Percentiles rank a stretch among this genome's conserved stretches.
Evolutionary conservation across 108 stramenopile genomes (phyloP).

Genomic region (Skeletonema grethae): DNA sequence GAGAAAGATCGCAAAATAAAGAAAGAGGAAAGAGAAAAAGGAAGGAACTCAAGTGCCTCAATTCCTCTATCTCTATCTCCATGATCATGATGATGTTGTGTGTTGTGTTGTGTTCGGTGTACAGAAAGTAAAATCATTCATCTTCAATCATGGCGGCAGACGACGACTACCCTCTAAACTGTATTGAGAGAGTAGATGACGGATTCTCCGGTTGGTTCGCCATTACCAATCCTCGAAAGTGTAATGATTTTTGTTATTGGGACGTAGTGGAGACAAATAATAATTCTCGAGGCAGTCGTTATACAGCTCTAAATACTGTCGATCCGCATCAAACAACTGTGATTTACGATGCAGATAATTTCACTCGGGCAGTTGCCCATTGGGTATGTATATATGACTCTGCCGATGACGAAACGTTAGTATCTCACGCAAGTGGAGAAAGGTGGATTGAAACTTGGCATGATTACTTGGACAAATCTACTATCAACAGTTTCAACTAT

Average conservation of each 20-base stretch:
- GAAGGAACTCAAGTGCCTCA: too few relatives aligned
- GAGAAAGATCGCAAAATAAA: too few relatives aligned
- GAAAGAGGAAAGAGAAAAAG: too few relatives aligned
- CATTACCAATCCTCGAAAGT: conserved; percentile 34
- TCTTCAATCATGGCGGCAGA: too few relatives aligned
- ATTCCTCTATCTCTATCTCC: too few relatives aligned
- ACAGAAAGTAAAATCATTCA: too few relatives aligned
- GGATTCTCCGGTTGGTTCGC: conserved; percentile 56
- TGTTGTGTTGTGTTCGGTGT: too few relatives aligned
- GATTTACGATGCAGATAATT: conserved; percentile 1
- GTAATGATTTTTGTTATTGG: conserved; percentile 59
- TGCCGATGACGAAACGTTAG: conserved; percentile 25
- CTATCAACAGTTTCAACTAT: background rate
- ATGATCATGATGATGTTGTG: too few relatives aligned
- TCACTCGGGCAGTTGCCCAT: conserved; percentile 3
- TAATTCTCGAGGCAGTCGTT: background rate
- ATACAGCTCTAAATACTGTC: conserved; percentile 38
- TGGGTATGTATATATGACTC: conserved; percentile 44
- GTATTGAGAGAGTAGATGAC: conserved; percentile 36
- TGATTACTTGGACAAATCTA: too few relatives aligned
- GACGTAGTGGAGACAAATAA: background rate
- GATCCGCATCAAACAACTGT: conserved; percentile 39
- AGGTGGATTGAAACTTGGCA: conserved; percentile 39
- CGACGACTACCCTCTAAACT: conserved; percentile 38
- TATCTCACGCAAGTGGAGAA: conserved; percentile 17